Conservation (phyloP, 805 yeast species). For the Monosporozyma yasuniensis region DNA sequence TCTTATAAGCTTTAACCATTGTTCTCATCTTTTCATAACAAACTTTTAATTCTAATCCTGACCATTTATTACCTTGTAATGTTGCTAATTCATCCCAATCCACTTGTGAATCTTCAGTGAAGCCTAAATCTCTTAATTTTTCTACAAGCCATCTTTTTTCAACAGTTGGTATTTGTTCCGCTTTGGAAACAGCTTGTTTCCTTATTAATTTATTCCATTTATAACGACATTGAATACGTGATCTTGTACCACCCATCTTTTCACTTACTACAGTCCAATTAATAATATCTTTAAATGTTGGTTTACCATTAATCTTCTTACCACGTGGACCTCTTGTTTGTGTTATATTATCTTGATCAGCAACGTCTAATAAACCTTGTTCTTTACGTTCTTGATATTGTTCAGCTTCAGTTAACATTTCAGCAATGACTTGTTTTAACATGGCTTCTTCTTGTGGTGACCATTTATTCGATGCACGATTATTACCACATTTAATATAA, state of each 20-base stretch:
- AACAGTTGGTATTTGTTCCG: conserved; percentile 36
- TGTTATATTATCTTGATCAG: conserved; percentile 12
- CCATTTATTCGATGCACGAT: conserved; percentile 76
- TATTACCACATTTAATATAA: conserved; percentile 82
- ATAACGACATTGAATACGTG: conserved; percentile 90
- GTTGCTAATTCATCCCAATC: conserved; percentile 51
- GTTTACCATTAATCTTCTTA: conserved; percentile 16
- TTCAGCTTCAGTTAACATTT: conserved; percentile 35
- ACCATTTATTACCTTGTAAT: conserved; percentile 41
- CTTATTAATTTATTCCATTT: conserved; percentile 82
- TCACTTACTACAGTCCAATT: conserved; percentile 93
- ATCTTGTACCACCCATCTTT: conserved; percentile 77
- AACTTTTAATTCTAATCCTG: conserved; percentile 49
- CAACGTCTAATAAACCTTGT: conserved; percentile 11
- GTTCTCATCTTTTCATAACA: conserved; percentile 54
- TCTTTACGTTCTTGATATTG: conserved; percentile 12
- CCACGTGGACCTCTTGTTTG: conserved; percentile 13
- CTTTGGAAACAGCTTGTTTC: conserved; percentile 42
- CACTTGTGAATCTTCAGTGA: conserved; percentile 34
- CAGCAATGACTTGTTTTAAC: conserved; percentile 46
- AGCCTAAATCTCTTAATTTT: conserved; percentile 37
- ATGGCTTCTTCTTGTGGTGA: conserved; percentile 57
- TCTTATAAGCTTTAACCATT: conserved; percentile 40
- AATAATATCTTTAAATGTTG: conserved; percentile 37
- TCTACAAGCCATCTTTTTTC: conserved; percentile 45